Evolutionary conservation across 768 basidiomycete genomes (phyloP).

Genomic region (Fistulinella prunicolor): DNA sequence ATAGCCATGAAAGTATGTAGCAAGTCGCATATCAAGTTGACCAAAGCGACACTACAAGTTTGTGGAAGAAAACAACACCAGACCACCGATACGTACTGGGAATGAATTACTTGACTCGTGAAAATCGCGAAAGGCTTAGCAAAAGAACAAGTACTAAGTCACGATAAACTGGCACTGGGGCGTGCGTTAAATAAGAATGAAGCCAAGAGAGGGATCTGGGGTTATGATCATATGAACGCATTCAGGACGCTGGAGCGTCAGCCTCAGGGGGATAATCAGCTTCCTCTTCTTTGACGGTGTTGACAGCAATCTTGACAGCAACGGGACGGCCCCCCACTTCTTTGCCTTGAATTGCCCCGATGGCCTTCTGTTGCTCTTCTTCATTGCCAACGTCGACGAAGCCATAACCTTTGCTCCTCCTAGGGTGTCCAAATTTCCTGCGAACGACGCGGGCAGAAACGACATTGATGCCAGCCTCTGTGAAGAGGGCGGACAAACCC

Average conservation of each 20-base stretch:
- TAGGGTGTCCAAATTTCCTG: conserved; percentile 76
- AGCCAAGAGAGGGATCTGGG: conserved; percentile 25
- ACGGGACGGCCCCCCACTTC: conserved; percentile 83
- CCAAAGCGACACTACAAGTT: conserved; percentile 31
- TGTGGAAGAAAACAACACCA: conserved; percentile 43
- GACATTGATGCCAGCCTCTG: conserved; percentile 78
- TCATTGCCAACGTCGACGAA: conserved; percentile 94
- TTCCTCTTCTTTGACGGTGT: conserved; percentile 64
- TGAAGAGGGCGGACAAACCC: conserved; percentile 77
- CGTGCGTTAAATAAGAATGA: conserved; percentile 28
- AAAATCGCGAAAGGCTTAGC: conserved; percentile 40
- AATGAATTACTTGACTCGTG: conserved; percentile 29
- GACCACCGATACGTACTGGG: conserved; percentile 38
- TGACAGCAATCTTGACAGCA: conserved; percentile 95
- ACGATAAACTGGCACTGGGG: conserved; percentile 25
- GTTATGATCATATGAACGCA: conserved; percentile 11
- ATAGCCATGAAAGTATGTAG: conserved; percentile 29
- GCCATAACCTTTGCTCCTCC: conserved; percentile 94
- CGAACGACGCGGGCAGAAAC: conserved; percentile 87
- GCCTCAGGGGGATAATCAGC: conserved; percentile 37
- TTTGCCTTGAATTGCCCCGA: conserved; percentile 82
- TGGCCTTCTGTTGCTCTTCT: conserved; percentile 89
- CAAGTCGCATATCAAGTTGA: conserved; percentile 25
- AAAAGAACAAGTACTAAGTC: conserved; percentile 33
- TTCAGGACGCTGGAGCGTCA: conserved; percentile 29